Percentiles rank a stretch among this genome's conserved stretches.
Conservation (phyloP, 495 filamentous ascomycete genomes). For the Gamarada debralockiae region DNA sequence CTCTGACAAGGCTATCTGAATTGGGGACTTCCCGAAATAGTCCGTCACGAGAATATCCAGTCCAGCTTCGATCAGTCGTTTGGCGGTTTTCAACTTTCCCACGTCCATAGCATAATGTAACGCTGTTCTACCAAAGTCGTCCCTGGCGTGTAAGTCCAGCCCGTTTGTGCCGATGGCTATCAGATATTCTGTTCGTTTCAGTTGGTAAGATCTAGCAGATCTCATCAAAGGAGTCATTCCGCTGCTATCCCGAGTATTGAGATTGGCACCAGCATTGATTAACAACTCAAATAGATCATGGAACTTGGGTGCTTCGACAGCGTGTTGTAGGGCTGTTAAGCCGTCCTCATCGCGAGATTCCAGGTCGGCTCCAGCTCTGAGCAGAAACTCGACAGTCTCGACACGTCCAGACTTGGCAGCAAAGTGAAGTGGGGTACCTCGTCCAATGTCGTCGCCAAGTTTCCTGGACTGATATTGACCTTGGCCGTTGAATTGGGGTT, state of each 20-base stretch:
- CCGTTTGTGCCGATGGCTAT: too few species aligned
- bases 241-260: background rate
- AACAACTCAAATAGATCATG: background rate
- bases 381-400: background rate
- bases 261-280: background rate
- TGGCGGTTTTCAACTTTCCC: too few species aligned
- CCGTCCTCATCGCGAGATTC: background rate
- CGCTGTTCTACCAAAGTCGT: too few species aligned
- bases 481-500: too few species aligned
- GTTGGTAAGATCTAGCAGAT: too few species aligned
- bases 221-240: background rate
- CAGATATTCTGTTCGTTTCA: too few species aligned
- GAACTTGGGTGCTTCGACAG: background rate
- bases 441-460: background rate
- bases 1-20: too few species aligned
- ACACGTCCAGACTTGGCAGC: background rate
- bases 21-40: too few species aligned
- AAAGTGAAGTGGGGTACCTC: background rate
- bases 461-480: background rate
- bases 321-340: background rate
- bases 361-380: slow-evolving; percentile 1
- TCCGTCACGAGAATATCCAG: too few species aligned
- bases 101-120: too few species aligned
- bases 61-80: too few species aligned
- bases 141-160: too few species aligned